Base-by-base conservation (phyloP, 139 green algal species). In the Micromonas commoda region DNA sequence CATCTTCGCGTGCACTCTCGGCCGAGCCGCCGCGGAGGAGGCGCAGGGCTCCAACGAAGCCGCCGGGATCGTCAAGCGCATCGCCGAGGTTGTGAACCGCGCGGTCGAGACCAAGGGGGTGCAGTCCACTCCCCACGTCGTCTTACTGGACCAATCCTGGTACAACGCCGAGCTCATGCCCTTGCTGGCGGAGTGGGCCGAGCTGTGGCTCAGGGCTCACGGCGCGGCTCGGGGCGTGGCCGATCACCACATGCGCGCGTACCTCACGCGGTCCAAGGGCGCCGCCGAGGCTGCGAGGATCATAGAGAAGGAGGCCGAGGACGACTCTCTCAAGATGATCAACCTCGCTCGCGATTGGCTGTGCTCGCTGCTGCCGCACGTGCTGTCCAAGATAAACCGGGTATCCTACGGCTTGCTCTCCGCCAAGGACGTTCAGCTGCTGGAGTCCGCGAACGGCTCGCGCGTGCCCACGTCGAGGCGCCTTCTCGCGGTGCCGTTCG, bases 401-500 rank as follows among this genome's bases (percentile, higher is more conserved):
- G 75, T 80, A 5, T 66, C 51, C 1, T 80, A 73, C 52, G 79
- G 79, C 2, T 37, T 84, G 65, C 63, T 84, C n/a, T 38, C 23
- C 37, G 51, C 51, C 0, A n/a, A 53, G 23, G 77, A 82, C 35
- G 37, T 82, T 21, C 39, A 65, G 19, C 34, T 45, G 54, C 28
- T 63, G 21, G 39, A 69, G 5, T 34, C 20, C 0, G 20, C 16
- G 45, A 71, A 32, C 53, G 26, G 31, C 20, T 13, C 16, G 45
- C 45, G 45, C 45, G 52, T 80, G 2, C 79, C 79, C 23, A 32
- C 21, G 23, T 73, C 38, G 26, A 72, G 79, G 6, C 33, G 66
- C 13, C 71, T 84, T 24, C 71, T 77, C 64, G 72, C 79, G 34
- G 79, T 84, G 29, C 79, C 79, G 23, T 84, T 80, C 51, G 61